These are phyloP conservation scores for Globisporangium acanthophoron DNA, from an alignment of 352 stramenopile species.

Conservation along the genomic window DNA sequence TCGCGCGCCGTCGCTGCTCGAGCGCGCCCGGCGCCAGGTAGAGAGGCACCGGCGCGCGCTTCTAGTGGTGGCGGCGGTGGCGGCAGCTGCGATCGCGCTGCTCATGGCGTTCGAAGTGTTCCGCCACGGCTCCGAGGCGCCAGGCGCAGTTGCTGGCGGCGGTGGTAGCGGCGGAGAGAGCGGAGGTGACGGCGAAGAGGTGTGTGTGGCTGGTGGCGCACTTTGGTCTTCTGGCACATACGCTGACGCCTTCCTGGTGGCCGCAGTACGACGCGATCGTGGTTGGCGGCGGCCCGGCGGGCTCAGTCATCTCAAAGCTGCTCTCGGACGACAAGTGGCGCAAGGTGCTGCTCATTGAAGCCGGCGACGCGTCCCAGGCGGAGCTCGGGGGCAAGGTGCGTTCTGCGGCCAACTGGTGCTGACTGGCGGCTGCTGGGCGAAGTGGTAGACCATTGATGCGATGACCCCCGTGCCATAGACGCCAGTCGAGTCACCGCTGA, in stretches of 20 bases:
- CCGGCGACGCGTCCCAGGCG: slow-evolving; percentile 45
- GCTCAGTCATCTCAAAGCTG: slow-evolving; percentile 44
- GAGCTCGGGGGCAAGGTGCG: slow-evolving; percentile 48
- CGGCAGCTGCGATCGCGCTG: slow-evolving; percentile 1
- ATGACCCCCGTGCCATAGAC: slow-evolving; percentile 11
- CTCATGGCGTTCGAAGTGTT: slow-evolving; percentile 1
- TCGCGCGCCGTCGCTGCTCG: neutral
- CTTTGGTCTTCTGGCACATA: too few species aligned
- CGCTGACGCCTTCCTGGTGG: too few species aligned
- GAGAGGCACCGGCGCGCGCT: neutral
- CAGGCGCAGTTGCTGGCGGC: too few species aligned
- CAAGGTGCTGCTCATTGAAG: slow-evolving; percentile 63
- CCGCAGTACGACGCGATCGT: slow-evolving; percentile 57
- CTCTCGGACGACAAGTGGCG: slow-evolving; percentile 50
- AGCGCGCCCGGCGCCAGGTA: neutral
- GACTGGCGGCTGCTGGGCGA: neutral
- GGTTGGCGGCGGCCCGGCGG: slow-evolving; percentile 52
- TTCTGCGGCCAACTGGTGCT: neutral
- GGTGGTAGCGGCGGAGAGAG: too few species aligned
- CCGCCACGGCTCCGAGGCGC: neutral
- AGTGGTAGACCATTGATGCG: neutral
- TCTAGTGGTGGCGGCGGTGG: neutral
- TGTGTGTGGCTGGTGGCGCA: neutral
- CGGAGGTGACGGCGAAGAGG: neutral
- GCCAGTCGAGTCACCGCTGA: slow-evolving; percentile 30